Percentiles rank a stretch among this genome's conserved stretches.
Evolutionary conservation across 2,329 filamentous ascomycete genomes (phyloP).

Genomic region (Colletotrichum abscissum): DNA sequence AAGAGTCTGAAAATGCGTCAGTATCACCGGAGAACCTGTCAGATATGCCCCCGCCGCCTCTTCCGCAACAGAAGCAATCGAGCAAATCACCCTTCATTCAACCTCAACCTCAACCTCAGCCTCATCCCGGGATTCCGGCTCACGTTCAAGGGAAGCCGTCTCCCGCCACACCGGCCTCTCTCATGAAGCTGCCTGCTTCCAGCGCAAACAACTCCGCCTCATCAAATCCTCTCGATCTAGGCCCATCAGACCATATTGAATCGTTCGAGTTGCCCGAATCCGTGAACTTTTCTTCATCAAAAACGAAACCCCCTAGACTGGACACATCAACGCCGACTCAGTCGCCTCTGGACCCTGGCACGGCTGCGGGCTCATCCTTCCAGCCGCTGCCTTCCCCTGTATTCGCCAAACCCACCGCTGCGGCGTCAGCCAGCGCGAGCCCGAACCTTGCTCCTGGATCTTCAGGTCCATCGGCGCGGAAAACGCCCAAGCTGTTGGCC

Average conservation of each 20-base stretch:
- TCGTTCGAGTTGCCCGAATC: conserved; percentile 80
- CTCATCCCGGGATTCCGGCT: conserved; percentile 39
- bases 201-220: conserved; percentile 54
- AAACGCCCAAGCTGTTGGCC: conserved; percentile 66
- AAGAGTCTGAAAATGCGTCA: conserved; percentile 74
- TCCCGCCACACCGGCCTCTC: conserved; percentile 86
- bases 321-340: conserved; percentile 63
- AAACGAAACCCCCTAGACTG: conserved; percentile 59
- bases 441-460: conserved; percentile 71
- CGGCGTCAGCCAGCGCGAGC: conserved; percentile 71
- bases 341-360: conserved; percentile 49
- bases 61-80: conserved; percentile 73
- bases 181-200: conserved; percentile 80
- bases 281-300: conserved; percentile 54
- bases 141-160: conserved; percentile 58
- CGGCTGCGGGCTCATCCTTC: conserved; percentile 63
- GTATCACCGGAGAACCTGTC: conserved; percentile 72
- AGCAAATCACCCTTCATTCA: conserved; percentile 76
- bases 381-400: conserved; percentile 62
- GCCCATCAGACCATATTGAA: conserved; percentile 63
- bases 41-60: conserved; percentile 75
- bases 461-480: conserved; percentile 56
- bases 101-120: conserved; percentile 56
- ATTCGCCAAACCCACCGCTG: conserved; percentile 52
- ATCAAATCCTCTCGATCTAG: conserved; percentile 52